Base-by-base conservation (phyloP, 306 rosid genomes). In the Glycine tomentella region DNA sequence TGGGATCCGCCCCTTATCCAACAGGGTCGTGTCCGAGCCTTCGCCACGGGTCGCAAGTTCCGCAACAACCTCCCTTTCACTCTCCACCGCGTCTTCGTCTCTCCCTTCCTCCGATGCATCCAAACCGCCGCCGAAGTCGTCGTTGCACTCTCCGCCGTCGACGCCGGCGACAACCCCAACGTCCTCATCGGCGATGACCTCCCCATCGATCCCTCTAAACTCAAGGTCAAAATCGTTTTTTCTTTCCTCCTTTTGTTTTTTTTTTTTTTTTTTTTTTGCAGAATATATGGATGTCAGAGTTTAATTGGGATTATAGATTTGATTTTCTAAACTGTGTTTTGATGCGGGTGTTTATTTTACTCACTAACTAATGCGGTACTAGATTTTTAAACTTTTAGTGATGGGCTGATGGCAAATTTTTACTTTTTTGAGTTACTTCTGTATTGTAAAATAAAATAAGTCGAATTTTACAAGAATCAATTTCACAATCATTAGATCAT, bases 41-140 rank as follows among this genome's bases (percentile, higher is more conserved):
- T 87, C 87, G 12, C 48, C 15, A 85, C 40, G 4, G 40, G 40
- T 36, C 40, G 40, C 40, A 36, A 36, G 40, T 36, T 36, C 5
- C 40, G 40, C 1, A 15, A 45, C 63, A 8, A 36, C 15, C 86
- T 89, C 77, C 85, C 80, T 0, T 90, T 87, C 84, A 89, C 92
- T 1, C 40, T 91, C 38, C 85, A 91, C 62, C 92, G 98, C 12
- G 90, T 89, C 64, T 88, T 90, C 74, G 97, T 95, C 15, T 95
- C 99, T 8, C 99, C 99, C 4, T 95, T 95, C 78, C 77, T 90
- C 74, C 99, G 99, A 33, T 95, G 99, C 83, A 72, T 95, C 51
- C 90, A 95, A 80, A 95, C 99, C 67, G 98, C 99, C 50, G 70
- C 70, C 6, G 85, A 90, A 72, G 97, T 82, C 52, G 70, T 93